Base-by-base conservation (phyloP, 1,139 yeast species). In the Blastobotrys persicus region DNA sequence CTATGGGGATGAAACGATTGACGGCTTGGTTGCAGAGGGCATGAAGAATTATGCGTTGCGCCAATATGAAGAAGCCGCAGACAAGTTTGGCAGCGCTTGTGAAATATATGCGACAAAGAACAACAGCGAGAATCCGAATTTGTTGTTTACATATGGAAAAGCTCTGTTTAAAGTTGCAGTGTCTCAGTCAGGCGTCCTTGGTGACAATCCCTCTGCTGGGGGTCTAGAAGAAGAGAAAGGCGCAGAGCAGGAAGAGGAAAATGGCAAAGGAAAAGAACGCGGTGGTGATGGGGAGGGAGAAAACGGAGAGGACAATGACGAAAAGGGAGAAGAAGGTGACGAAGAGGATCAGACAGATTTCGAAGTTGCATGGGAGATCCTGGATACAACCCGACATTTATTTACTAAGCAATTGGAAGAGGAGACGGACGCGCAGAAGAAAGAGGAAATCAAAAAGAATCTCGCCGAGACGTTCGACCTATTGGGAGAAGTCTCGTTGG, bases 401-500 rank as follows among this genome's bases (percentile, higher is more conserved):
- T 85, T 80, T 57, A 82, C 80, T 55, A 67, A 71, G 31, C 64
- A 74, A 48, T 61, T 80, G 12, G 61, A 52, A 16, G 54, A 55
- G 14, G 60, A 61, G 14, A 53, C 63, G 16, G 55, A 33, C 28
- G 38, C 38, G 2, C 51, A 60, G 4, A 68, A 74, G 39, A 66
- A 65, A 48, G 67, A 74, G 6, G 68, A 65, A 23, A 57, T 73
- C 34, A 70, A 75, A 50, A 73, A 75, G 57, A 83, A 80, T 57
- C 72, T 91, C 31, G 81, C 94, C 0, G 94, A 88, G 52, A 80
- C 85, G 0, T 85, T 82, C 62, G 94, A 86, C 62, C 68, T 91
- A 6, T 73, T 89, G 17, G 98, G 98, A 18, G 98, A 92, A 64
- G 86, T 91, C 4, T 85, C 95, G 0, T 71, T 89, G 38, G 97